Evolutionary conservation across 2,329 filamentous ascomycete species (phyloP).

Genomic region (Fusarium tjaetaba): DNA sequence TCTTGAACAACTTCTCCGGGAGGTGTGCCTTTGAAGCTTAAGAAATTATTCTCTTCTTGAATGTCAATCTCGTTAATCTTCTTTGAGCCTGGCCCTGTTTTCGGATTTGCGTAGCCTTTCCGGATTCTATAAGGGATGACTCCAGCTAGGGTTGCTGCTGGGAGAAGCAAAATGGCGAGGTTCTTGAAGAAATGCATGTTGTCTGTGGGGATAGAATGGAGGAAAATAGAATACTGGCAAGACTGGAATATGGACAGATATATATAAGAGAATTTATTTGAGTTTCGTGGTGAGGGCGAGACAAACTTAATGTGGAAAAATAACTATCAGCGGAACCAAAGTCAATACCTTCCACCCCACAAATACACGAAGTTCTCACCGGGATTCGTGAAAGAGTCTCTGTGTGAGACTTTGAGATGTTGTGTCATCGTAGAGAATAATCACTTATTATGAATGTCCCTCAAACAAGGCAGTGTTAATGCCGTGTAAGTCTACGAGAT

Average conservation of each 20-base stretch:
- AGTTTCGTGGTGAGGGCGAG: not conserved
- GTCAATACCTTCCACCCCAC: not conserved
- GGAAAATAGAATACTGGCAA: not conserved
- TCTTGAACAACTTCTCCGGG: slow-evolving; percentile 13
- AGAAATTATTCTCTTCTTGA: not conserved
- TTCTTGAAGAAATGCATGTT: not conserved
- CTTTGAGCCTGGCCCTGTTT: not conserved
- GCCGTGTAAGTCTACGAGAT: not conserved
- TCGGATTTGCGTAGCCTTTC: not conserved
- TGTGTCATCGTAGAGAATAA: rapidly evolving
- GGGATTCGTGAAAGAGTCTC: not conserved
- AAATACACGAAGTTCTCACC: not conserved
- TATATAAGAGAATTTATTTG: not conserved
- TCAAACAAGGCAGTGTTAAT: not conserved
- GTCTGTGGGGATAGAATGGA: not conserved
- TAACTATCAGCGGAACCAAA: not conserved
- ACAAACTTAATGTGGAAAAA: rapidly evolving
- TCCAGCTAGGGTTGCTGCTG: not conserved
- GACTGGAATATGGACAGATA: too few relatives aligned
- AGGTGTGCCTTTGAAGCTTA: not conserved
- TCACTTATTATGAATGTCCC: not conserved
- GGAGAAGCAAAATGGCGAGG: not conserved
- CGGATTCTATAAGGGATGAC: not conserved
- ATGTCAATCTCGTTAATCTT: not conserved
- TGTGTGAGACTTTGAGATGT: too few relatives aligned